Conservation (phyloP, 2,329 filamentous ascomycete genomes). For the Aurifilum marmelostoma region DNA sequence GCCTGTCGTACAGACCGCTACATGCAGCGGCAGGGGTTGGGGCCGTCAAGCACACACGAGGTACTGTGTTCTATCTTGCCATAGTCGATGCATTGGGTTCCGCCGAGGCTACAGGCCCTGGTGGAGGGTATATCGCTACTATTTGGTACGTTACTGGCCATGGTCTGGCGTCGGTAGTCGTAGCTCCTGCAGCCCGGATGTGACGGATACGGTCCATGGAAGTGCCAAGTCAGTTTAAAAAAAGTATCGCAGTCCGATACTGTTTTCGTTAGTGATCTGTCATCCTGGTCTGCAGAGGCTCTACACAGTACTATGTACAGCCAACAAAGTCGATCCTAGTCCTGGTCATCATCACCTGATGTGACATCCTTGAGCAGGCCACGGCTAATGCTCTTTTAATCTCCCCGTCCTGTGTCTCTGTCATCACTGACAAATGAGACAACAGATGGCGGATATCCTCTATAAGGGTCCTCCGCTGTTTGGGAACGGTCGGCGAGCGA, state of each 20-base stretch:
- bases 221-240: background rate
- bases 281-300: background rate
- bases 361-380: background rate
- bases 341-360: background rate
- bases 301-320: no score
- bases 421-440: constrained; percentile 23
- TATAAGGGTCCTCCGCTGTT: background rate
- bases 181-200: background rate
- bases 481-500: background rate
- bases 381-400: background rate
- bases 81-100: no score
- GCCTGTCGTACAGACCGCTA: background rate
- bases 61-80: no score
- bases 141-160: no score
- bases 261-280: background rate
- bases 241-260: background rate
- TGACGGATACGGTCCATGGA: background rate
- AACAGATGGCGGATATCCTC: background rate
- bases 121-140: background rate
- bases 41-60: background rate
- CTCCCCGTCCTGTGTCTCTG: background rate
- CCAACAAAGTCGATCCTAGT: background rate
- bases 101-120: background rate
- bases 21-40: background rate
- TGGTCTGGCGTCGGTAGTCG: constrained; percentile 8